Evolutionary conservation across 495 filamentous ascomycete genomes (phyloP).

Genomic region (Daldinia caldariorum): DNA sequence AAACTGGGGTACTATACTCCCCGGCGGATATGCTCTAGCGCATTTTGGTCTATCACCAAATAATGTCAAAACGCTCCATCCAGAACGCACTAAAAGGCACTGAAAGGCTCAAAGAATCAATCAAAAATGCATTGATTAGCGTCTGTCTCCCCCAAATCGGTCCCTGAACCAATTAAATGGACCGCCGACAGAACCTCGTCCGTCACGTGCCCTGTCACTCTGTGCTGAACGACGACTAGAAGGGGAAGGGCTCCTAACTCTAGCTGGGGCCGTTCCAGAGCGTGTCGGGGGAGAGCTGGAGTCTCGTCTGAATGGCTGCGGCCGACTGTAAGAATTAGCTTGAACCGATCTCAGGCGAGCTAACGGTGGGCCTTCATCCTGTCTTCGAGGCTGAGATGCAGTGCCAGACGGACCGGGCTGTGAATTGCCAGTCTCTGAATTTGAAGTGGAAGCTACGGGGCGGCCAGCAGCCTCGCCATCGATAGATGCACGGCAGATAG

Average conservation of each 20-base stretch:
- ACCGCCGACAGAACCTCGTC: conserved; percentile 42
- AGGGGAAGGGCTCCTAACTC: conserved; percentile 46
- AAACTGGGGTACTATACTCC: background rate
- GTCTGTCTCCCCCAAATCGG: conserved; percentile 47
- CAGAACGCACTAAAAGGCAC: background rate
- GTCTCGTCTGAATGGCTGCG: conserved; percentile 18
- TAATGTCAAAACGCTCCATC: background rate
- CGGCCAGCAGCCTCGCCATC: conserved; percentile 50
- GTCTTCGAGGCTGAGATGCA: conserved; percentile 27
- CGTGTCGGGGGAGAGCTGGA: conserved; percentile 38
- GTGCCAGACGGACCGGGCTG: conserved; percentile 3
- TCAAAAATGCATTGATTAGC: conserved; percentile 14
- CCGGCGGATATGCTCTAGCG: conserved; percentile 2
- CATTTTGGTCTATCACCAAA: conserved; percentile 3
- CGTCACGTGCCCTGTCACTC: conserved; percentile 39
- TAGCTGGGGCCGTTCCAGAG: conserved; percentile 21
- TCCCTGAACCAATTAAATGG: conserved; percentile 53
- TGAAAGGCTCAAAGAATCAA: background rate
- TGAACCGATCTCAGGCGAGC: conserved; percentile 36
- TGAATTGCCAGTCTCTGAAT: conserved; percentile 13
- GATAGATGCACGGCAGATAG: conserved; percentile 84
- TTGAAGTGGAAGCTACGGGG: conserved; percentile 22
- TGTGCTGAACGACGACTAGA: conserved; percentile 36
- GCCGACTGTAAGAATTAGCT: conserved; percentile 20
- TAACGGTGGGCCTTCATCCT: conserved; percentile 1